These are phyloP conservation scores for Teunomyces barrocoloradensis DNA, from an alignment of 805 yeast genomes.

Conservation along the genomic window DNA sequence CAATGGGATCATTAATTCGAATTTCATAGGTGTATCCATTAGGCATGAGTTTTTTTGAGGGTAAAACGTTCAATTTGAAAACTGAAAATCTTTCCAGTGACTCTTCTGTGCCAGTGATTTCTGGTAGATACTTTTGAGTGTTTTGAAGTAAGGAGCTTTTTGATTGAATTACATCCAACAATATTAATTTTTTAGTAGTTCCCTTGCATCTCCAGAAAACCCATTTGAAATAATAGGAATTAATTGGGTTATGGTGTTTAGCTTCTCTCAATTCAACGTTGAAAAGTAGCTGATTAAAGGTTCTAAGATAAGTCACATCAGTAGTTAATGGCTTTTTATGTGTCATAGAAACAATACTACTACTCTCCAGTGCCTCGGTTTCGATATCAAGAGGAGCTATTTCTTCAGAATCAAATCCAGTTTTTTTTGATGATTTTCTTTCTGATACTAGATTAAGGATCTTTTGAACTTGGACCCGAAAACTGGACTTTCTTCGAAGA, in stretches of 20 bases:
- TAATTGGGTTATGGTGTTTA: not conserved
- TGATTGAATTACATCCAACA: conserved; percentile 5
- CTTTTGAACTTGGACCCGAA: not conserved
- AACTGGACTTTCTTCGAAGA: not conserved
- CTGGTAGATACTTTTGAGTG: not conserved
- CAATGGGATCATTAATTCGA: not conserved
- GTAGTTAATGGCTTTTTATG: not conserved
- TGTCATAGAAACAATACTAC: not conserved
- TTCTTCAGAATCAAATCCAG: not conserved
- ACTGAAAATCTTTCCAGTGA: conserved; percentile 2
- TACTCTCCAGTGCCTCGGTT: not conserved
- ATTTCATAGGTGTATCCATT: conserved; percentile 13
- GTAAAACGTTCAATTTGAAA: conserved; percentile 9
- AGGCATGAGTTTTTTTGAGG: conserved; percentile 3
- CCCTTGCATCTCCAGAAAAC: conserved; percentile 5
- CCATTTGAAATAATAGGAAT: conserved; percentile 5
- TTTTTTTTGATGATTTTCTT: not conserved
- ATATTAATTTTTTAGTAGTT: not conserved
- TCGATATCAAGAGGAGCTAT: not conserved
- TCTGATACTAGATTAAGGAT: not conserved
- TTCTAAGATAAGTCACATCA: not conserved
- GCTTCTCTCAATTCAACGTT: not conserved
- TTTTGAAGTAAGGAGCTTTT: conserved; percentile 3
- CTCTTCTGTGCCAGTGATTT: not conserved
- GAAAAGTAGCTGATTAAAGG: not conserved